Base-by-base conservation (phyloP, 139 green algal genomes). In the Bryopsis sp. region DNA sequence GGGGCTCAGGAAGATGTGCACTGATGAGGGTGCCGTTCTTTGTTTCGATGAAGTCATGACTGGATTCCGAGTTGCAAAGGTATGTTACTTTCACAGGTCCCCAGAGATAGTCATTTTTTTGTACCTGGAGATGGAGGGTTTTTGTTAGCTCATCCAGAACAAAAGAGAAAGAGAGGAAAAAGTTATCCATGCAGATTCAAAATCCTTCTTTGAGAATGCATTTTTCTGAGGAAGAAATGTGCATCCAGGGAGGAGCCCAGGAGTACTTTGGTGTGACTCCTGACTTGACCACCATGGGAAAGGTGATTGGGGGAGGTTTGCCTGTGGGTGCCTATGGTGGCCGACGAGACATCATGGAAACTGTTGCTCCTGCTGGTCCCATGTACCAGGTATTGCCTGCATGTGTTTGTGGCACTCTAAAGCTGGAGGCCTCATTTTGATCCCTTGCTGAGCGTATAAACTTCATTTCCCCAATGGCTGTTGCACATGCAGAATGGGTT, bases 11-110 rank as follows among this genome's bases (percentile, higher is more conserved):
- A 84, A 92, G 2, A 74, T 98, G 3, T 85, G 70, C 78, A 88
- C 71, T 22, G 79, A 87, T 59, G 81, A 99, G 47, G 95, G 90
- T 59, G 83, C 89, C 0, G 68, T 99, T 73, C 86, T 99, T 67
- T 96, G 90, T 81, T 99, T 99, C 60, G 94, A 99, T 73, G 94
- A 99, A 83, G 89, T 96, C 67, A 96, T 96, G 89, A 95, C 89
- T 39, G 90, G 90, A 62, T 96, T 96, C 90, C 82, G 90, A 47
- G 90, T 96, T 61, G 79, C 87, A 48, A 90, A 91, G 76, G 85
- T 85, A 62, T 83, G 86, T 39, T 81, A 76, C 2, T 15, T 39
- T 34, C 37, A 50, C 43, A 50, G 11, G 11, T 50, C 43, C 43
- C 43, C 11, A 11, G 11, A 50, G 11, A 15, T 50, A n/a, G n/a